phyloP scores from a whole-genome alignment of 768 basidiomycete species.

The Mycena galericulata region DNA sequence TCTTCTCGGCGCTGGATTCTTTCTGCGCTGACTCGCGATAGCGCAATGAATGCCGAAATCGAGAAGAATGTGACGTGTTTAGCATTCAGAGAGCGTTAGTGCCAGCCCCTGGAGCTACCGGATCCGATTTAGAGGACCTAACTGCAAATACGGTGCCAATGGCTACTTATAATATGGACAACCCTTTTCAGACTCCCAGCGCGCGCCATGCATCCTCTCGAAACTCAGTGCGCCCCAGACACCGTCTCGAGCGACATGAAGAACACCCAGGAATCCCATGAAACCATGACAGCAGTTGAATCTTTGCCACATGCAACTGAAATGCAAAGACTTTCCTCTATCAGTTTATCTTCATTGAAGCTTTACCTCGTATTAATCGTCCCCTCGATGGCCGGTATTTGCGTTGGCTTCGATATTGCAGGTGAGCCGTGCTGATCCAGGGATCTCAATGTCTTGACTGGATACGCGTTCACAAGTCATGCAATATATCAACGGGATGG shows the following conservation, averaged over 20 bases:
- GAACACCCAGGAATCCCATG: conserved; percentile 6
- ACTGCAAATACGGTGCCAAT: not conserved
- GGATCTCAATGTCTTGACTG: not conserved
- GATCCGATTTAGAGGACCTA: conserved; percentile 29
- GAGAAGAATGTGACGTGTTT: conserved; percentile 25
- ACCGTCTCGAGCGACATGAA: not conserved
- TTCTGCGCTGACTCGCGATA: conserved; percentile 4
- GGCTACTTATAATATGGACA: conserved; percentile 3
- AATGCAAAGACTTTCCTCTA: conserved; percentile 7
- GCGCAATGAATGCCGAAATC: conserved; percentile 24
- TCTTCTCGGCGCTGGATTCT: conserved; percentile 21
- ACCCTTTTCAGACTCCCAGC: not conserved
- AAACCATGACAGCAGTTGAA: not conserved
- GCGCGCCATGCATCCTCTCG: not conserved
- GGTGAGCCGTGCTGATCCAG: conserved; percentile 1
- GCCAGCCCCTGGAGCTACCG: conserved; percentile 6
- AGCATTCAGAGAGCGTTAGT: conserved; percentile 3
- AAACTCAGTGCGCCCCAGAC: not conserved
- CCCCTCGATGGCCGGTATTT: conserved; percentile 19
- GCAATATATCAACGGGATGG: conserved; percentile 61
- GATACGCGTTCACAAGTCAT: conserved; percentile 47
- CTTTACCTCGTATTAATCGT: conserved; percentile 29
- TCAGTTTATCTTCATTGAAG: conserved; percentile 24
- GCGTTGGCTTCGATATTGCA: conserved; percentile 26
- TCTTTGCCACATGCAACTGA: not conserved